A percentile compares a stretch with the other conserved stretches of the same genome.
Conservation (phyloP, 768 basidiomycete species). For the Mycena pura region DNA sequence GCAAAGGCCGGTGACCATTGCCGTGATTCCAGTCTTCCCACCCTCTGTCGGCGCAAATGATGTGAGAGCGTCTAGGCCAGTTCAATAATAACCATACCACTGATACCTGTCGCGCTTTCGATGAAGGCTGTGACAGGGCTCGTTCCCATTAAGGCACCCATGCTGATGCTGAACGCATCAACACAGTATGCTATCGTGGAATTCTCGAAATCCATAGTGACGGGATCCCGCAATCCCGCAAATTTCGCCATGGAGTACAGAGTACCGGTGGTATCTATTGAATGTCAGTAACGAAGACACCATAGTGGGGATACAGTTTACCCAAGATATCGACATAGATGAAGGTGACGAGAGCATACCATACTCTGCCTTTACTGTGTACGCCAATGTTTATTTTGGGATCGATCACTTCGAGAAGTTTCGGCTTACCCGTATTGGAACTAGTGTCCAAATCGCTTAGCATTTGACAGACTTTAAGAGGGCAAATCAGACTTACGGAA, state of each 20-base stretch:
- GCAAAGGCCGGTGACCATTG: slow-evolving; percentile 70
- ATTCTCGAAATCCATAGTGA: slow-evolving; percentile 87
- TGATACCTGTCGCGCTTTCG: slow-evolving; percentile 83
- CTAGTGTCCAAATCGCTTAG: slow-evolving; percentile 39
- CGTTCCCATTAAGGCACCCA: slow-evolving; percentile 81
- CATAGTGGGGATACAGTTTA: slow-evolving; percentile 35
- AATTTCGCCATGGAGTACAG: slow-evolving; percentile 93
- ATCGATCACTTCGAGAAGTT: neutral
- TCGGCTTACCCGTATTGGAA: slow-evolving; percentile 50
- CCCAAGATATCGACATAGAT: slow-evolving; percentile 88
- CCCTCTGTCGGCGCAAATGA: slow-evolving; percentile 61
- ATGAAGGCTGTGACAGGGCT: slow-evolving; percentile 86
- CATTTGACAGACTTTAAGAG: neutral
- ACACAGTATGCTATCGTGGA: slow-evolving; percentile 84
- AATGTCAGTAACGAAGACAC: neutral
- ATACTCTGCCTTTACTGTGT: slow-evolving; percentile 71
- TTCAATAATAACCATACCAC: slow-evolving; percentile 46
- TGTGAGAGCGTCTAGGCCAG: neutral
- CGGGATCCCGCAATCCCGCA: slow-evolving; percentile 83
- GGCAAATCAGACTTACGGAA: slow-evolving; percentile 53
- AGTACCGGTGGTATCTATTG: slow-evolving; percentile 67
- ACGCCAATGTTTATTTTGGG: slow-evolving; percentile 20
- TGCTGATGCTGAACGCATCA: slow-evolving; percentile 81
- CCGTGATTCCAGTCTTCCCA: slow-evolving; percentile 86
- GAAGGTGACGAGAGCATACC: slow-evolving; percentile 90